Percentiles rank a stretch among this genome's conserved stretches.
phyloP scores from a whole-genome alignment of 2,329 filamentous ascomycete species.

The Xylariomycetidae sp. region DNA sequence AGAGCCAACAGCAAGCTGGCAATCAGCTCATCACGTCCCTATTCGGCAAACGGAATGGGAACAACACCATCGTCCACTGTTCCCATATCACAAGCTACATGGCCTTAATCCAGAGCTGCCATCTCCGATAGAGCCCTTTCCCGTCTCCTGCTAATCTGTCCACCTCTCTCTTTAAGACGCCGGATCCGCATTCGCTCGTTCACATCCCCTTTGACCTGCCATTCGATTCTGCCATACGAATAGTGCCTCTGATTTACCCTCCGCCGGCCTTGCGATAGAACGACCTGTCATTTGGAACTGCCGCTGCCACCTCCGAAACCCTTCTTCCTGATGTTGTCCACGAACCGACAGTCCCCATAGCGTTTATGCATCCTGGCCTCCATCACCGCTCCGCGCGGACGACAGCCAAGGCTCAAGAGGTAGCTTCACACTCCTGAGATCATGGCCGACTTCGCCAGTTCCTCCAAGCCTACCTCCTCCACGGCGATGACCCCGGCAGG shows the following conservation, averaged over 20 bases:
- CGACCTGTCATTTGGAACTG: slow-evolving; percentile 1
- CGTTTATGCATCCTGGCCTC: slow-evolving; percentile 19
- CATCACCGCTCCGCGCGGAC: slow-evolving; percentile 21
- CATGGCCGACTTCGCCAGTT: slow-evolving; percentile 23
- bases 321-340: slow-evolving; percentile 21
- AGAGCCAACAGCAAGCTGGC: slow-evolving; percentile 2
- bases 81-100: no score
- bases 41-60: slow-evolving; percentile 10
- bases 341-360: slow-evolving; percentile 9
- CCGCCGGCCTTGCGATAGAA: no score
- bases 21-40: slow-evolving; percentile 1
- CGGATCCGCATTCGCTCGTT: no score
- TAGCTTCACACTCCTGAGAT: slow-evolving; percentile 15
- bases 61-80: no score
- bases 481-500: slow-evolving; percentile 38
- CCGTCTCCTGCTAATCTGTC: no score
- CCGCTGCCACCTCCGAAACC: slow-evolving; percentile 6
- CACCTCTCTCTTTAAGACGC: no score
- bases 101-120: no score
- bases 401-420: slow-evolving; percentile 14
- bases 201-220: no score
- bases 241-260: no score
- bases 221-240: no score
- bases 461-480: slow-evolving; percentile 29
- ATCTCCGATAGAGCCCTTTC: no score